A percentile compares a stretch with the other conserved stretches of the same genome.
Evolutionary conservation across 1,284 basidiomycete genomes (phyloP).

Genomic region (Cryptococcus sp.): DNA sequence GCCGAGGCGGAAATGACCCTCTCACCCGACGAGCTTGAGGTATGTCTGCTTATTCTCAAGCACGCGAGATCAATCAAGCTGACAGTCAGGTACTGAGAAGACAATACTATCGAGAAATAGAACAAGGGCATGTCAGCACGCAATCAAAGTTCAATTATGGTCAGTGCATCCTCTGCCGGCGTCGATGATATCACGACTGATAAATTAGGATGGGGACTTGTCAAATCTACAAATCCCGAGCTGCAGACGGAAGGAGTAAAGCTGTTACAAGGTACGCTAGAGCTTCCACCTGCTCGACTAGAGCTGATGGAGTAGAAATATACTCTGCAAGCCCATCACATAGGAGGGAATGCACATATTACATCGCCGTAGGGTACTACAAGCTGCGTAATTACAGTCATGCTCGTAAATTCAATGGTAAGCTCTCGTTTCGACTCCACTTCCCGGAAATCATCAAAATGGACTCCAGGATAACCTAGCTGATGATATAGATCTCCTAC

Average conservation of each 20-base stretch:
- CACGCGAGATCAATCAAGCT: background rate
- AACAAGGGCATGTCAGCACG: slow-evolving; percentile 78
- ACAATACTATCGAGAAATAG: slow-evolving; percentile 84
- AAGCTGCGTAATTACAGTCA: slow-evolving; percentile 96
- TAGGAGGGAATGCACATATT: slow-evolving; percentile 93
- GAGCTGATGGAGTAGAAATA: slow-evolving; percentile 60
- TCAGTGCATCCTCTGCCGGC: slow-evolving; percentile 29
- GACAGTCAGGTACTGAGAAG: slow-evolving; percentile 64
- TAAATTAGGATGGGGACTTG: slow-evolving; percentile 69
- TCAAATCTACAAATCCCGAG: slow-evolving; percentile 76
- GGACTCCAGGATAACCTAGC: background rate
- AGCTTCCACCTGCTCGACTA: no score
- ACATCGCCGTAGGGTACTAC: slow-evolving; percentile 92
- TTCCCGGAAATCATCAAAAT: background rate
- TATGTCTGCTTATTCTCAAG: slow-evolving; percentile 40
- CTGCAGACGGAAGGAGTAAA: slow-evolving; percentile 88
- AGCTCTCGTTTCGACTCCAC: slow-evolving; percentile 25
- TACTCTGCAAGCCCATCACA: slow-evolving; percentile 84
- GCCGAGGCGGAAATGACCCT: slow-evolving; percentile 88
- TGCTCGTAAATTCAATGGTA: slow-evolving; percentile 88
- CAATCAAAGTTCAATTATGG: slow-evolving; percentile 99
- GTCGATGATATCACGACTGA: slow-evolving; percentile 4
- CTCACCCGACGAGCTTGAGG: slow-evolving; percentile 83
- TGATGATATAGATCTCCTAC: slow-evolving; percentile 62
- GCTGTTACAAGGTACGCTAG: slow-evolving; percentile 73